Evolutionary conservation across 1,284 basidiomycete species (phyloP).

Genomic region (Cerrena zonata): DNA sequence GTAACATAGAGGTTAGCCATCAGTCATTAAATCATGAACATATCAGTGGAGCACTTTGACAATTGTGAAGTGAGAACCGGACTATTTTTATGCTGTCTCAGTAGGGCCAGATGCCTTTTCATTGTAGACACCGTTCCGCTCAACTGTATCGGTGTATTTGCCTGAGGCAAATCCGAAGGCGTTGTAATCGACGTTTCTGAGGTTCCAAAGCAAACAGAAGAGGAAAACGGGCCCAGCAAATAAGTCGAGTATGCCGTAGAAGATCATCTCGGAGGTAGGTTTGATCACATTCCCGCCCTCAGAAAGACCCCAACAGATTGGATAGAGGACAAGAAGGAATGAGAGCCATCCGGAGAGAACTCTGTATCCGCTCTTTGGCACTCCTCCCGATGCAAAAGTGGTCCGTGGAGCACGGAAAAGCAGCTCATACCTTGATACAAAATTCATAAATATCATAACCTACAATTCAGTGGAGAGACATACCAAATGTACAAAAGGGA

Average conservation of each 20-base stretch:
- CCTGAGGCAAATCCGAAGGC: conserved; percentile 22
- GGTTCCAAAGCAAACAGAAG: conserved; percentile 25
- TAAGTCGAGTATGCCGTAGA: conserved; percentile 58
- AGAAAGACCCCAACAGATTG: conserved; percentile 40
- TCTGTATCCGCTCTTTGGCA: conserved; percentile 36
- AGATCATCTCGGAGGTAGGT: conserved; percentile 42
- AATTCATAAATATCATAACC: neutral
- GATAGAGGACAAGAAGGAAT: conserved; percentile 49
- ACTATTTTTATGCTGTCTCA: neutral
- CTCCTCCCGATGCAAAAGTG: conserved; percentile 31
- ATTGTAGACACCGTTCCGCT: neutral
- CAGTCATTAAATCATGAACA: too few relatives aligned
- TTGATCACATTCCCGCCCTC: conserved; percentile 45
- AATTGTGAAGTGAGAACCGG: neutral
- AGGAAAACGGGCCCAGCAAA: conserved; percentile 48
- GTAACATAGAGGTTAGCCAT: too few relatives aligned
- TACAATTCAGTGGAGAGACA: conserved; percentile 21
- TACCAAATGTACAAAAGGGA: conserved; percentile 46
- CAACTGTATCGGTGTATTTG: conserved; percentile 24
- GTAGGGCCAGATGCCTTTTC: neutral
- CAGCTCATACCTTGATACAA: conserved; percentile 23
- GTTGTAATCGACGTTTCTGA: conserved; percentile 23
- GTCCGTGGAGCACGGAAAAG: conserved; percentile 26
- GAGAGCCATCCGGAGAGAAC: conserved; percentile 37
- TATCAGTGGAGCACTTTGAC: too few relatives aligned